A percentile compares a stretch with the other conserved stretches of the same genome.
phyloP scores from a whole-genome alignment of 495 filamentous ascomycete genomes.

The Xylaria flabelliformis region DNA sequence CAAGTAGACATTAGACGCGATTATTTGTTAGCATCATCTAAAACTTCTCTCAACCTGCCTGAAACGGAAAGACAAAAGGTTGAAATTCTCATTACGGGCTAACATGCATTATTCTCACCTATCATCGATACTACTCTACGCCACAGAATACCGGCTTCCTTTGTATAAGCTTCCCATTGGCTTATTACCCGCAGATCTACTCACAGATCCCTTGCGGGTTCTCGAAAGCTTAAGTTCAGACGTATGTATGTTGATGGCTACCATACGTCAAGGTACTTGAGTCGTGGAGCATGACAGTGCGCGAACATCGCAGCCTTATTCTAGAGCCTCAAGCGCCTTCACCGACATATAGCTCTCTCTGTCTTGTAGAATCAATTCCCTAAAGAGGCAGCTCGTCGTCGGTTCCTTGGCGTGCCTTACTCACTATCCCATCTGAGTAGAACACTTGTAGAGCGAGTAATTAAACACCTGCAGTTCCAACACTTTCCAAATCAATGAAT shows the following conservation, averaged over 20 bases:
- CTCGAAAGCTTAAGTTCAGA: conserved; percentile 5
- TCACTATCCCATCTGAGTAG: conserved; percentile 19
- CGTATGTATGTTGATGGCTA: not conserved
- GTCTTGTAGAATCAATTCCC: conserved; percentile 1
- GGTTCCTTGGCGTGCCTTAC: conserved; percentile 16
- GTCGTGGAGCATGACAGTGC: conserved; percentile 15
- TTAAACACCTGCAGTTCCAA: conserved; percentile 20
- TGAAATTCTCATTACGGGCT: conserved; percentile 11
- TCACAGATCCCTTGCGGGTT: not conserved
- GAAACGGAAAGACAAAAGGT: conserved; percentile 21
- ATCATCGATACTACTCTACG: conserved; percentile 13
- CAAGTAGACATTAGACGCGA: conserved; percentile 2
- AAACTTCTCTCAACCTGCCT: conserved; percentile 27
- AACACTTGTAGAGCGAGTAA: conserved; percentile 4
- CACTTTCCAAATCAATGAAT: conserved; percentile 18
- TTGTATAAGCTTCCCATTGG: conserved; percentile 11
- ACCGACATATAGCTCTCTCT: not conserved
- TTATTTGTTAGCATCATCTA: conserved; percentile 12
- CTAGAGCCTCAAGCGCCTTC: conserved; percentile 14
- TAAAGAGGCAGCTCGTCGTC: conserved; percentile 21
- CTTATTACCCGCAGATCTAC: not conserved
- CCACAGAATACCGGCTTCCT: not conserved
- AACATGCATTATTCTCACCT: conserved; percentile 5
- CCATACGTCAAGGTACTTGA: conserved; percentile 5
- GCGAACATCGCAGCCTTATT: conserved; percentile 19